phyloP scores from a whole-genome alignment of 345 rosid genomes.

The Salix brachista region DNA sequence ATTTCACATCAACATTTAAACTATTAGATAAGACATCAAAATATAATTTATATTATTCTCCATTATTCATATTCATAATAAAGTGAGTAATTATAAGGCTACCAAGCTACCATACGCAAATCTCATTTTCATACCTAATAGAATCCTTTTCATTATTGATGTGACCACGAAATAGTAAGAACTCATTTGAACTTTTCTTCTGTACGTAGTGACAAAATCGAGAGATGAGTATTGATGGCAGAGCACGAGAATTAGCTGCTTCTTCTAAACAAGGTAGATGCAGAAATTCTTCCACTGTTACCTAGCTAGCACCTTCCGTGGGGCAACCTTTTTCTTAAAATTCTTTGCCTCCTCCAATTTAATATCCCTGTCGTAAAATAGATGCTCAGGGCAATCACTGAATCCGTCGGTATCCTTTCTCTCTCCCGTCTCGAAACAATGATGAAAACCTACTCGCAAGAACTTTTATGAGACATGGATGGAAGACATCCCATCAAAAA shows the following conservation, averaged over 20 bases:
- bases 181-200: not conserved
- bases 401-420: no score
- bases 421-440: no score
- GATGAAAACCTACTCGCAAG: not conserved
- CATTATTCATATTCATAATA: not conserved
- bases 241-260: not conserved
- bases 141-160: not conserved
- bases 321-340: conserved; percentile 1
- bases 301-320: not conserved
- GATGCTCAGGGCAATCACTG: not conserved
- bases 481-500: not conserved
- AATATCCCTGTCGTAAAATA: not conserved
- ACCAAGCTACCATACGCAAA: not conserved
- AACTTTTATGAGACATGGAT: no score
- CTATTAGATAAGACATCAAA: no score
- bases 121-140: no score
- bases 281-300: not conserved
- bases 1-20: no score
- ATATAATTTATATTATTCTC: no score
- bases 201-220: not conserved
- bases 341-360: not conserved
- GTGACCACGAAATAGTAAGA: not conserved
- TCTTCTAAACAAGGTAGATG: not conserved
- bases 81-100: not conserved
- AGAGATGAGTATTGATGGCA: not conserved